Evolutionary conservation across 352 stramenopile species (phyloP).

Genomic region (Paralagenidium karlingii): DNA sequence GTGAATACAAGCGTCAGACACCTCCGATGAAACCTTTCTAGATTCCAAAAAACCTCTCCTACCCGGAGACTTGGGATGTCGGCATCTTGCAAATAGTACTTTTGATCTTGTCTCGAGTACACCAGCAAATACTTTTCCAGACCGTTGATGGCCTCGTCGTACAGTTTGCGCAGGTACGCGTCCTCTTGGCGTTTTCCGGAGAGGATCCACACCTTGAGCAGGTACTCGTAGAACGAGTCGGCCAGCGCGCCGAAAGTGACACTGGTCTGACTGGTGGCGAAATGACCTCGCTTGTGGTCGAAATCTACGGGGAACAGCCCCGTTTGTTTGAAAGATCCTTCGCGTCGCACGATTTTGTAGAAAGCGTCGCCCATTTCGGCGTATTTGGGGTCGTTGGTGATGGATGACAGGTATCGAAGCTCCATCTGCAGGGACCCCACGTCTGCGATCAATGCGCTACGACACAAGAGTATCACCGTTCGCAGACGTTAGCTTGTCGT

Average conservation of each 20-base stretch:
- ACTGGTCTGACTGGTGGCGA: neutral
- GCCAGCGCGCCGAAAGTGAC: conserved; percentile 73
- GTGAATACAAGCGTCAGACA: neutral
- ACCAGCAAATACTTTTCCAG: conserved; percentile 58
- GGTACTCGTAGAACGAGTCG: conserved; percentile 87
- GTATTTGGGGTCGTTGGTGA: neutral
- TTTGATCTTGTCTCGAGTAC: conserved; percentile 6
- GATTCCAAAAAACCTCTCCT: conserved; percentile 10
- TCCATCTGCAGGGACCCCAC: neutral
- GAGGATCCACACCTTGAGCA: conserved; percentile 79
- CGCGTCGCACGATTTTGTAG: neutral
- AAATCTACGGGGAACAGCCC: neutral
- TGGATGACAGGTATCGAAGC: neutral
- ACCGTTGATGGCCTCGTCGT: conserved; percentile 67
- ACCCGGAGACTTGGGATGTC: neutral
- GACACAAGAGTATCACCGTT: neutral
- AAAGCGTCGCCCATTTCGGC: neutral
- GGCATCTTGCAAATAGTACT: conserved; percentile 7
- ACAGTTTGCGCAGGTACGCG: conserved; percentile 43
- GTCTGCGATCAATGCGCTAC: neutral
- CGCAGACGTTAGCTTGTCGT: neutral
- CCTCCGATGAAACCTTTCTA: conserved; percentile 5
- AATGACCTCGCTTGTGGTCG: neutral
- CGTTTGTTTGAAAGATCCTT: neutral
- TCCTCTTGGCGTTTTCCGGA: conserved; percentile 55